Conservation (phyloP, 495 filamentous ascomycete species). For the Aspergillus haitiensis region DNA sequence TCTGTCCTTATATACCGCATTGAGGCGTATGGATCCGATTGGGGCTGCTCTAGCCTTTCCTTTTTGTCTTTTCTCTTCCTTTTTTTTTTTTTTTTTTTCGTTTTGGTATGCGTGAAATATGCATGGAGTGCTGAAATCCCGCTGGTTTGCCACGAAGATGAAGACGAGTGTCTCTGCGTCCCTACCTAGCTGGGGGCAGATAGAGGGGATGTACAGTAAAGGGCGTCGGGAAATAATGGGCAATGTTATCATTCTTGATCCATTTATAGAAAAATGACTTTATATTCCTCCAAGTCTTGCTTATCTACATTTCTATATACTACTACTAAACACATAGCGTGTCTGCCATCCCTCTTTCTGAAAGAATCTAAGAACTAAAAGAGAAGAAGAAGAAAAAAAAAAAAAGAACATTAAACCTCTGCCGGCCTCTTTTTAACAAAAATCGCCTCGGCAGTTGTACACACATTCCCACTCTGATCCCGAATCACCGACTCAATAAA, state of each 20-base stretch:
- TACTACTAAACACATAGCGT: background rate
- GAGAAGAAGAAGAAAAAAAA: background rate
- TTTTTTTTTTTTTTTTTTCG: slow-evolving; percentile 30
- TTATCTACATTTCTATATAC: background rate
- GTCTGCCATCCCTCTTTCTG: background rate
- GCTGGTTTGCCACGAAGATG: slow-evolving; percentile 20
- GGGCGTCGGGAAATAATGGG: slow-evolving; percentile 23
- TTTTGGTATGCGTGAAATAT: slow-evolving; percentile 31
- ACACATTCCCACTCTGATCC: slow-evolving; percentile 13
- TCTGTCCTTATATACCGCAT: slow-evolving; percentile 41
- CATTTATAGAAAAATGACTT: slow-evolving; percentile 1
- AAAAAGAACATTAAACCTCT: background rate
- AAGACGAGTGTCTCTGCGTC: background rate
- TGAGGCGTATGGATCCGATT: slow-evolving; percentile 45
- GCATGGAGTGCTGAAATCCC: slow-evolving; percentile 26
- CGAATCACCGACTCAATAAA: slow-evolving; percentile 14
- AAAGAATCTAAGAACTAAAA: background rate
- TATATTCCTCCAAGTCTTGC: too few relatives aligned
- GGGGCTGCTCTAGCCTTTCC: slow-evolving; percentile 27
- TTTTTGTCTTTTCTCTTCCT: slow-evolving; percentile 22
- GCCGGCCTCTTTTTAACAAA: slow-evolving; percentile 17
- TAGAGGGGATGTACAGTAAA: slow-evolving; percentile 37
- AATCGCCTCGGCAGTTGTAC: slow-evolving; percentile 16
- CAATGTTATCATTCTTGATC: background rate
- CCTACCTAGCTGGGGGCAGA: slow-evolving; percentile 10